Evolutionary conservation across 2,329 filamentous ascomycete genomes (phyloP), one percentile per base, ranked within the genome.

Genomic region (Neocucurbitaria cava): DNA sequence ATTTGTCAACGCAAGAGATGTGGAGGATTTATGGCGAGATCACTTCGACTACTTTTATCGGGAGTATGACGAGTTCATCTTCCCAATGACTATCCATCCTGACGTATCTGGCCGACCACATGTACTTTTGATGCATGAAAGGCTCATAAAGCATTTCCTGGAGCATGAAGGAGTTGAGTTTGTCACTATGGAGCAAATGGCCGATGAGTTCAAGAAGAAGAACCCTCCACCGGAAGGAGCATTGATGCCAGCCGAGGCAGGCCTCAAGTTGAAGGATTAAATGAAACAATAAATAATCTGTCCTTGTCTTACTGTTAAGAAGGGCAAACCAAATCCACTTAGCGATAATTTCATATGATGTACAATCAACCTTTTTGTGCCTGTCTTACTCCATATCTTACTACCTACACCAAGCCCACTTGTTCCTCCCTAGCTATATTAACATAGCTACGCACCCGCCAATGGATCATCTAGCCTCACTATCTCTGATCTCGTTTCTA

Each of bases 71-170:
- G 87, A 90, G 62, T 91, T 91, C 55, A 83, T 91, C 53, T 91
- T 91, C 62, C 89, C 89, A 0, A 88, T 92, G 68, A 91, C 89
- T 0, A 88, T 91, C 26, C 89, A 92, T 71, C 89, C 89, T 0
- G 89, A 92, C 59, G 73, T 74, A 17, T 70, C 65, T 38, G 89
- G 89, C 0, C 81, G 88, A 23, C 89, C 89, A 0, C 89, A 92
- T 71, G 87, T 86, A 0, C 66, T 91, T 20, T 74, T 90, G 9
- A 90, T 91, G 88, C 87, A 91, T 58, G 87, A 91, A 72, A 82
- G 80, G 49, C 78, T 88, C 36, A 90, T 91, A 53, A 87, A 91
- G 61, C 80, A 89, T 54, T 88, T 91, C 67, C 88, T 86, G 68
- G 81, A 80, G 53, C 79, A 84, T 45, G 82, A 85, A 53, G 83